Evolutionary conservation across 2,329 filamentous ascomycete species (phyloP), one percentile per base, ranked within the genome.

Genomic region (Aspergillus ochraceoroseus): DNA sequence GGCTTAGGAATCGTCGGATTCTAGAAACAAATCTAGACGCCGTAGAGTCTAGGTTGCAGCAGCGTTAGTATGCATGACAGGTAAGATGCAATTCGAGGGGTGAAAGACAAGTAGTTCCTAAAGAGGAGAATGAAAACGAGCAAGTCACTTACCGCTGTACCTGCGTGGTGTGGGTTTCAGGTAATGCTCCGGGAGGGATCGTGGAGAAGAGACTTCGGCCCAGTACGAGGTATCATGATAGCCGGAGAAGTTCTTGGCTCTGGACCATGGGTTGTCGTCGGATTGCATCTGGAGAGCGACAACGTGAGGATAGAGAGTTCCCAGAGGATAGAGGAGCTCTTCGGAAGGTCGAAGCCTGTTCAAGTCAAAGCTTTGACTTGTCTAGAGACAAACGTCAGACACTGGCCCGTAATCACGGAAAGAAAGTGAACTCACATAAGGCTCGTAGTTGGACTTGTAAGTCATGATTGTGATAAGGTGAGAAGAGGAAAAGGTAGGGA

Each of bases 381-480:
- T 51, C 53, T 62, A 14, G 2, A 17, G 29, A 11, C 27, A 11
- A 4, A 4, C 5, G 40, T 49, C 23, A 46, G 45, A 41, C 25
- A 34, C 11, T 18, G 12, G 11, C 13, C n/a, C 15, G 9, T 15
- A 7, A 18, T 12, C 19, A n/a, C 20, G n/a, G 14, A 15, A 1
- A 9, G 12, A 3, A 8, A 11, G 32, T n/a, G 25, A 25, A 61
- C 62, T 50, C 49, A 65, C 63, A 37, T 65, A 63, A 34, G 62
- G 55, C 43, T 66, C 60, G 41, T 64, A 66, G 56, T 66, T 66
- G 49, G 55, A 59, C 35, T 62, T 65, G 58, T 66, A 66, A 30
- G 50, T 51, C 59, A 63, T 66, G 28, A 28, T 60, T 47, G 19
- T 28, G 29, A 29, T 20, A n/a, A n/a, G 31, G n/a, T 37, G 25